Evolutionary conservation across 2,329 filamentous ascomycete species (phyloP), one percentile per base, ranked within the genome.

Genomic region (Nemania diffusa): DNA sequence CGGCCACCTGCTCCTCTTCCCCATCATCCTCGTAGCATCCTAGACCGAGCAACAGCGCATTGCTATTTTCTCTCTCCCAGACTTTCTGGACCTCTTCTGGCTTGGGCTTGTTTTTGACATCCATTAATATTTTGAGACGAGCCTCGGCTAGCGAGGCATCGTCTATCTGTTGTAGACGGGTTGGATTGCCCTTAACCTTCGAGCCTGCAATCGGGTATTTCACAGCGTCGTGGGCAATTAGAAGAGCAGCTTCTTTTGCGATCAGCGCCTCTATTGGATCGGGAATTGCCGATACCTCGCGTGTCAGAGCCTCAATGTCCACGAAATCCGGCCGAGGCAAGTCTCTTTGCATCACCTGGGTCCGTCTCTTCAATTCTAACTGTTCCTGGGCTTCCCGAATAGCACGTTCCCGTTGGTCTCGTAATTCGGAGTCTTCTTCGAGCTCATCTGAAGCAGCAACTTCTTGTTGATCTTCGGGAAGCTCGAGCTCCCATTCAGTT

Each of bases 401-500:
- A 69, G 92, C 89, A 52, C 87, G 87, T 77, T 97, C 93, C 67
- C 92, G 87, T 63, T 89, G 88, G 78, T 98, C 96, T 40, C 92
- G 88, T 71, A 94, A 89, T 17, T 92, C 93, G 0, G 84, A 82
- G 70, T 87, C 85, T 73, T 87, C 85, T 67, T 88, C 87, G n/a
- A 86, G 76, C 58, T 90, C 84, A 51, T 85, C 82, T 2, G 78
- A 78, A 2, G 77, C 75, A 20, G 78, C 79, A 2, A 81, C 75
- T 72, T 96, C 92, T 68, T 87, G 83, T 70, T 91, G 85, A 70
- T 97, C 94, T 46, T 97, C 93, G 0, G 95, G 95, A 37, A 97
- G 82, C 77, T 97, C 95, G 52, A 98, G 88, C 73, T 98, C 96
- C 91, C 93, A 98, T 72, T 97, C 94, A 0, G 89, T 91, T 76